phyloP scores from a whole-genome alignment of 306 rosid genomes.

The Ormosia semicastrata region DNA sequence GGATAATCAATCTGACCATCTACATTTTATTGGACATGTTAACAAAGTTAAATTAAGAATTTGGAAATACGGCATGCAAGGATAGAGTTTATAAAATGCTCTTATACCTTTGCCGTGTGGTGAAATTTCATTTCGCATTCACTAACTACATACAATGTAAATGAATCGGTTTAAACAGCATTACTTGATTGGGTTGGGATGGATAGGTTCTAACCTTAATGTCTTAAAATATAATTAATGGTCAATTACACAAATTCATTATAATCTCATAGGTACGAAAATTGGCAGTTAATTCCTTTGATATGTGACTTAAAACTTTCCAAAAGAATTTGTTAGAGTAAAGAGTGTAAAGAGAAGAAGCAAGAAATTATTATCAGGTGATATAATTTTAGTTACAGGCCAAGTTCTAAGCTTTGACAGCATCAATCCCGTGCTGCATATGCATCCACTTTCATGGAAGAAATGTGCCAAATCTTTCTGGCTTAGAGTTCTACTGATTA shows the following conservation, averaged over 20 bases:
- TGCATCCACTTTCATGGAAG: not conserved
- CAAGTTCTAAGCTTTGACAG: not conserved
- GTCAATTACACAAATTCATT: not conserved
- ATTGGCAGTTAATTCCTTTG: not conserved
- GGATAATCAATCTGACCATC: too few species aligned
- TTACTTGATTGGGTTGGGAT: not conserved
- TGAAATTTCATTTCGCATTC: not conserved
- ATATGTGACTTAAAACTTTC: not conserved
- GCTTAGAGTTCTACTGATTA: constrained; percentile 3
- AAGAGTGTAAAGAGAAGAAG: not conserved
- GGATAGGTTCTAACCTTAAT: not conserved
- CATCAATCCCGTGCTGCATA: not conserved
- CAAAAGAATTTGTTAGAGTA: not conserved
- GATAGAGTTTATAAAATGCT: not conserved
- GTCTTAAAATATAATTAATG: not conserved
- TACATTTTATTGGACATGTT: not conserved
- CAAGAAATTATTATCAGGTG: not conserved
- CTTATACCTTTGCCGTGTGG: not conserved
- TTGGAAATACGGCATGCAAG: not conserved
- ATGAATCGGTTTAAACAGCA: not conserved
- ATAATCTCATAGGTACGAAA: not conserved
- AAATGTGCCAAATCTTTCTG: not conserved
- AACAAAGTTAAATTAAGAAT: not conserved
- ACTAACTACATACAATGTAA: not conserved
- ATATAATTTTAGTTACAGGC: not conserved